A percentile compares a stretch with the other conserved stretches of the same genome.
Evolutionary conservation across 306 rosid species (phyloP).

Genomic region (Calophaca sinica): DNA sequence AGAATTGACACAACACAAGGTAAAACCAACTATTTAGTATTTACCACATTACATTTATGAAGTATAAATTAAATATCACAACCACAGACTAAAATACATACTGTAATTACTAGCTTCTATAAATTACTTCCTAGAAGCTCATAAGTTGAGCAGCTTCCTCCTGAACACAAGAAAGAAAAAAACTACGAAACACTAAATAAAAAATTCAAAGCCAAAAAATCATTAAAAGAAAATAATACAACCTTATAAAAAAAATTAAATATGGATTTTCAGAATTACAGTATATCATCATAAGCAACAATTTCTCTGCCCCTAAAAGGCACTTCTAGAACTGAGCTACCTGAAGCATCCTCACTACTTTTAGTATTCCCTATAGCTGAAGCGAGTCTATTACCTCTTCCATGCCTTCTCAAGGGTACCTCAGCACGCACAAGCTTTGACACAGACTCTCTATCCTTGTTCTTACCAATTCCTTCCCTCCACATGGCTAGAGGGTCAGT

Average conservation of each 20-base stretch:
- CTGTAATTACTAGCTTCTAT: slow-evolving; percentile 37
- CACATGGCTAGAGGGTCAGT: slow-evolving; percentile 83
- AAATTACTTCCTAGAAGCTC: slow-evolving; percentile 42
- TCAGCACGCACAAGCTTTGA: slow-evolving; percentile 89
- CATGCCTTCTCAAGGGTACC: slow-evolving; percentile 81
- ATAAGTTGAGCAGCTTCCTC: slow-evolving; percentile 24
- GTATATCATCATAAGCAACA: slow-evolving; percentile 85
- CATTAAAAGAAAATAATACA: slow-evolving; percentile 40
- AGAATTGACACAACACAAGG: not conserved
- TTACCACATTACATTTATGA: not conserved
- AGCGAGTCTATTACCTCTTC: slow-evolving; percentile 82
- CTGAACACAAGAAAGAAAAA: not conserved
- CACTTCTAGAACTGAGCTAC: slow-evolving; percentile 53
- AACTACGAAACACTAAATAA: slow-evolving; percentile 23
- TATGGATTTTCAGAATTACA: slow-evolving; percentile 46
- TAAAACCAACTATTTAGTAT: slow-evolving; percentile 25
- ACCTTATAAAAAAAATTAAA: slow-evolving; percentile 9
- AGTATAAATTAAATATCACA: slow-evolving; percentile 8
- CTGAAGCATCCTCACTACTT: slow-evolving; percentile 45
- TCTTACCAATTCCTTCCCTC: slow-evolving; percentile 83
- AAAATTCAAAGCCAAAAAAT: slow-evolving; percentile 17
- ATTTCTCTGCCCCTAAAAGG: slow-evolving; percentile 81
- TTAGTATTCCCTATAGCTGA: slow-evolving; percentile 70
- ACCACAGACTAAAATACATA: slow-evolving; percentile 26
- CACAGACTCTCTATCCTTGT: slow-evolving; percentile 58